A percentile compares a stretch with the other conserved stretches of the same genome.
These are phyloP conservation scores for Aspergillus udagawae DNA, from an alignment of 2,329 filamentous ascomycete species.

Conservation along the genomic window DNA sequence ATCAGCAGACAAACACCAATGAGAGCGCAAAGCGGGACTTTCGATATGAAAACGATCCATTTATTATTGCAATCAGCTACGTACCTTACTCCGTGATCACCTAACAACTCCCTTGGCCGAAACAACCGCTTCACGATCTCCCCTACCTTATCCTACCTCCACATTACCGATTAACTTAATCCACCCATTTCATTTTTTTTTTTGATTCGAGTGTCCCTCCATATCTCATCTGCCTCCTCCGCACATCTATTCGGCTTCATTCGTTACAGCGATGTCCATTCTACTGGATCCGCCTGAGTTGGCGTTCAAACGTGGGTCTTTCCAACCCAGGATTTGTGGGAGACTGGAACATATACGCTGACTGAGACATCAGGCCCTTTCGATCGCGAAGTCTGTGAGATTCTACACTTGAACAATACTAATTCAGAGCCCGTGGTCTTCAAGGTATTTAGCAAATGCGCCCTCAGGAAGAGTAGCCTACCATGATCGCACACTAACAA, in stretches of 20 bases:
- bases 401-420: slow-evolving; percentile 56
- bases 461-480: slow-evolving; percentile 9
- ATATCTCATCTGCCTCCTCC: slow-evolving; percentile 8
- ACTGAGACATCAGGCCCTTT: slow-evolving; percentile 53
- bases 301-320: slow-evolving; percentile 73
- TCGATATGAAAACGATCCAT: not conserved
- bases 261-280: slow-evolving; percentile 71
- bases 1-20: not conserved
- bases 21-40: slow-evolving; percentile 2
- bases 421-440: slow-evolving; percentile 59
- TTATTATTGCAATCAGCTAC: not conserved
- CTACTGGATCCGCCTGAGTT: slow-evolving; percentile 89
- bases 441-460: slow-evolving; percentile 47
- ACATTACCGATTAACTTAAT: not conserved
- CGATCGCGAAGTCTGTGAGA: slow-evolving; percentile 60
- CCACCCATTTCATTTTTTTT: slow-evolving; percentile 1
- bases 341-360: slow-evolving; percentile 13
- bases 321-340: slow-evolving; percentile 5
- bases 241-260: slow-evolving; percentile 4
- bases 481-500: slow-evolving; percentile 21
- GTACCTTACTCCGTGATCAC: not conserved
- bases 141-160: not conserved
- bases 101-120: not conserved
- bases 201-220: slow-evolving; percentile 9
- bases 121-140: not conserved